Evolutionary conservation across 768 basidiomycete genomes (phyloP).

Genomic region (Coprinopsis marcescibilis): DNA sequence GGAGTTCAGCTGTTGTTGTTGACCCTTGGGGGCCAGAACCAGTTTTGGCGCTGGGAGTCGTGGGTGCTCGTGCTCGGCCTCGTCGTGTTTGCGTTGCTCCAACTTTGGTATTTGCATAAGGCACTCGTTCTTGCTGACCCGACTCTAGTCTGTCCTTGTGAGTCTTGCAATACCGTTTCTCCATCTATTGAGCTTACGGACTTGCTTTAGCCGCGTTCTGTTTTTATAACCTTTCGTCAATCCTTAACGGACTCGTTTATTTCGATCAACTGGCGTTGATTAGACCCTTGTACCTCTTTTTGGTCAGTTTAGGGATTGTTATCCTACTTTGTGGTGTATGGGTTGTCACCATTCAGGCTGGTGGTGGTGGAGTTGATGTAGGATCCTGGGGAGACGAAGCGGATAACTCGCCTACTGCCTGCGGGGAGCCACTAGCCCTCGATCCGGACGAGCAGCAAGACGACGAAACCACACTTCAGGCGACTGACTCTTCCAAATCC

Average conservation of each 20-base stretch:
- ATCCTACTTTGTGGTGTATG: constrained; percentile 84
- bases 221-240: constrained; percentile 90
- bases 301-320: constrained; percentile 73
- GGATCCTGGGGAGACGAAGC: constrained; percentile 45
- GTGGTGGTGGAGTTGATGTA: constrained; percentile 44
- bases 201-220: constrained; percentile 72
- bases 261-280: constrained; percentile 81
- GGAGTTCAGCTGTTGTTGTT: constrained; percentile 84
- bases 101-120: constrained; percentile 82
- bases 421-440: constrained; percentile 19
- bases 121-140: constrained; percentile 78
- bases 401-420: constrained; percentile 24
- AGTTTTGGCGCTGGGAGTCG: constrained; percentile 79
- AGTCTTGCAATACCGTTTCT: constrained; percentile 26
- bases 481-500: neutral
- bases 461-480: neutral
- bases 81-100: constrained; percentile 68
- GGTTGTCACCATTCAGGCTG: constrained; percentile 77
- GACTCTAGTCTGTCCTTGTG: constrained; percentile 79
- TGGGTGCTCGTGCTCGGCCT: constrained; percentile 78
- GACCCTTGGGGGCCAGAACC: constrained; percentile 68
- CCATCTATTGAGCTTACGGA: constrained; percentile 12
- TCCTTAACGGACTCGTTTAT: constrained; percentile 85
- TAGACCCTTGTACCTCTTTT: constrained; percentile 56
- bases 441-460: constrained; percentile 19